Percentiles rank a stretch among this genome's conserved stretches.
These are phyloP conservation scores for Podospora fimiseda DNA, from an alignment of 495 filamentous ascomycete species.

Conservation along the genomic window DNA sequence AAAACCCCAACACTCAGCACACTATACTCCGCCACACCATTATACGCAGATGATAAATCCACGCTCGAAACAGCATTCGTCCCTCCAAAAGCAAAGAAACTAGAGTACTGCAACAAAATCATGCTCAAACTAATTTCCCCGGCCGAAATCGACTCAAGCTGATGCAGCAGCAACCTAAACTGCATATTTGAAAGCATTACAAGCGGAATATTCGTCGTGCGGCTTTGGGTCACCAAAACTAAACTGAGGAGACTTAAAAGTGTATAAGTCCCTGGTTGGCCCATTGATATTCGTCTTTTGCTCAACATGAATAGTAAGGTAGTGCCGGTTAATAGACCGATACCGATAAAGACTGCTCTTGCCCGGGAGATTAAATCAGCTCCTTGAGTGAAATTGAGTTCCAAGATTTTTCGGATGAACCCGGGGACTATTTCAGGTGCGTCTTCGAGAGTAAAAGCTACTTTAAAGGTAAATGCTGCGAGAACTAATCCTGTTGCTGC, in stretches of 20 bases:
- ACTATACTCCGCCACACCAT: conserved; percentile 67
- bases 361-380: conserved; percentile 47
- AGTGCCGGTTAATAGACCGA: conserved; percentile 38
- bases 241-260: conserved; percentile 67
- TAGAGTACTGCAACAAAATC: conserved; percentile 62
- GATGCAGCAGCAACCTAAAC: conserved; percentile 41
- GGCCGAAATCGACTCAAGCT: conserved; percentile 33
- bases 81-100: conserved; percentile 88
- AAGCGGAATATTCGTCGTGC: conserved; percentile 74
- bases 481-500: conserved; percentile 35
- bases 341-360: conserved; percentile 46
- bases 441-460: conserved; percentile 74
- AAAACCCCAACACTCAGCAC: conserved; percentile 64
- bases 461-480: conserved; percentile 72
- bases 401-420: conserved; percentile 37
- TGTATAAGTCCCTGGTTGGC: conserved; percentile 28
- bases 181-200: conserved; percentile 66
- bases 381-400: conserved; percentile 36
- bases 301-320: conserved; percentile 24
- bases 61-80: conserved; percentile 89
- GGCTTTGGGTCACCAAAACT: conserved; percentile 81
- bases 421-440: conserved; percentile 71
- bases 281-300: conserved; percentile 17
- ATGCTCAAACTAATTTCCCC: conserved; percentile 59
- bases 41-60: conserved; percentile 77